Evolutionary conservation across 345 rosid genomes (phyloP), one percentile per base, ranked within the genome.

Genomic region (Eucalyptus sideroxylon): DNA sequence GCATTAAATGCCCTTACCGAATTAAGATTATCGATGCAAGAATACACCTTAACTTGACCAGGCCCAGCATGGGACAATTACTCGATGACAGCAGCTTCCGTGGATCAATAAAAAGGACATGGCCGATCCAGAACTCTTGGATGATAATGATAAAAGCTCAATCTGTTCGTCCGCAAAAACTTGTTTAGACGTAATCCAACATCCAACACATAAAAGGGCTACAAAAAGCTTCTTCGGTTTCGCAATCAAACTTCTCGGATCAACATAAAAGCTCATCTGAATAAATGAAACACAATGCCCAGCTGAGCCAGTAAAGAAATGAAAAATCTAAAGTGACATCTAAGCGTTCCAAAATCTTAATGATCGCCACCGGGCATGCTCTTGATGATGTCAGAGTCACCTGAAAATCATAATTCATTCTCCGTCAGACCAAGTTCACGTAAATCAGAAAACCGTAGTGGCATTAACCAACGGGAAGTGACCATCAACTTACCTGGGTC

Each of bases 321-420:
- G 72, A 60, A 87, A 72, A 87, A 87, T 87, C 80, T 77, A 77
- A 77, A 59, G 50, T 53, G 49, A 87, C 49, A 59, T 34, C 88
- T 60, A 86, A 86, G 42, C 50, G 47, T 62, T 59, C 81, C 47
- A 87, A 72, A 67, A 31, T 77, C 88, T 67, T 49, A 89, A 59
- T 93, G 94, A 7, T 91, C 92, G 16, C 91, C 90, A 0, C 91
- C 90, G 0, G 94, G 91, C 90, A 92, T 90, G 92, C 90, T 91
- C 92, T 93, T 93, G n/a, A 93, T 93, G 91, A 93, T 93, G 88
- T 93, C 94, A 49, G 93, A 93, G 88, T 92, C 94, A 88, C 94
- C 94, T 93, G 90, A 16, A 88, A 89, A 80, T 50, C 69, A 89
- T 27, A 50, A 11, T 26, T 49, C 11, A 72, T 23, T 77, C 47